Base-by-base conservation (phyloP, 148 eudicot species). In the Amaranthus palmeri region DNA sequence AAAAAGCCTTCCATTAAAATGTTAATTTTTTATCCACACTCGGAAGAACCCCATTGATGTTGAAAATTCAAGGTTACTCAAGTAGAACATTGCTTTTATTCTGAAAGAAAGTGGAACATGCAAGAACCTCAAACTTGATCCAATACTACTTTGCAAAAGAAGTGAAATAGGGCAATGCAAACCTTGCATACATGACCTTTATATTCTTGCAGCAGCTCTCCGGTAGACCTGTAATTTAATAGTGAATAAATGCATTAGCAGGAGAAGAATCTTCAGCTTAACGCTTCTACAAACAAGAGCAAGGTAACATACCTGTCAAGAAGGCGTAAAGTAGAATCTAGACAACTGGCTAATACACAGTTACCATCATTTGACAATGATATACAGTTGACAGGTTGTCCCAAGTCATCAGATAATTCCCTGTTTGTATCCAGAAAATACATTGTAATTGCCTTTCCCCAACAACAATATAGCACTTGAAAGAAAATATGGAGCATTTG, bases 111-210 rank as follows among this genome's bases (percentile, higher is more conserved):
- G n/a, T 42, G 10, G 40, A 41, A 40, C 15, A 5, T 58, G 7
- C 47, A 40, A n/a, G 68, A 50, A 4, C 7, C 7, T 13, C 10
- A 50, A 48, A 43, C 50, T 74, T n/a, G 13, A 36, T 41, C n/a
- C 2, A 49, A 5, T 17, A 36, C 57, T 54, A 78, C 3, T 63
- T 36, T 57, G 50, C 50, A 62, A 13, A 50, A 6, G 10, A 5
- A 69, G 45, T 40, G 43, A 43, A 17, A 12, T 61, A 50, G 41
- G 25, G 72, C 15, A 25, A 59, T 17, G 47, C 83, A 74, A 43
- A 93, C 98, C 98, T 93, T 93, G 89, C 98, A 91, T 51, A 85
- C 79, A 70, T 93, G 97, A 63, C 98, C 98, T 83, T 86, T 91
- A 76, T 93, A 93, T 79, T 93, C 91, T 84, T 93, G 98, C 79